Conservation (phyloP, 257 asterid species). For the Solanum appendiculatum region DNA sequence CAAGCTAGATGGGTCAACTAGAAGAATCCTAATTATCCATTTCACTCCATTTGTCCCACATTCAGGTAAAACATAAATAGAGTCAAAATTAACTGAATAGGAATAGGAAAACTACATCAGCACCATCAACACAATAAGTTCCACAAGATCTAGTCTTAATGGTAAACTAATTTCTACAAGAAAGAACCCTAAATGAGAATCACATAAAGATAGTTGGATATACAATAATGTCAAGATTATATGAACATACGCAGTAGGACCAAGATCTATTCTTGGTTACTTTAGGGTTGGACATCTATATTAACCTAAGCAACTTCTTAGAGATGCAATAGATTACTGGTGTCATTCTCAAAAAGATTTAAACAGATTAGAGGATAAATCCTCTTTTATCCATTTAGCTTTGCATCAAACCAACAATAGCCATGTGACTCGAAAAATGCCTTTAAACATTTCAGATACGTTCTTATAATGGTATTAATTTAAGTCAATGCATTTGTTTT, state of each 20-base stretch:
- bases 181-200: not conserved
- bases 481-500: not conserved
- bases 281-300: not conserved
- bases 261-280: not conserved
- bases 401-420: not conserved
- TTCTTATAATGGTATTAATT: not conserved
- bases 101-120: not conserved
- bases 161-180: not conserved
- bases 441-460: not conserved
- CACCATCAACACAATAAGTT: not conserved
- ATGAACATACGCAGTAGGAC: not conserved
- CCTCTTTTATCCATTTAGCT: not conserved
- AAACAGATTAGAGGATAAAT: not conserved
- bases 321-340: not conserved
- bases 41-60: not conserved
- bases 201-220: not conserved
- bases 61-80: not conserved
- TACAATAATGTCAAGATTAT: not conserved
- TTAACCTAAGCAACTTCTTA: not conserved
- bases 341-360: not conserved
- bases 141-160: not conserved
- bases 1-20: not conserved
- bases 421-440: not conserved
- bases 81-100: not conserved
- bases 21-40: not conserved